Conservation (phyloP, 768 basidiomycete species). For the Macrolepiota dolichaula region DNA sequence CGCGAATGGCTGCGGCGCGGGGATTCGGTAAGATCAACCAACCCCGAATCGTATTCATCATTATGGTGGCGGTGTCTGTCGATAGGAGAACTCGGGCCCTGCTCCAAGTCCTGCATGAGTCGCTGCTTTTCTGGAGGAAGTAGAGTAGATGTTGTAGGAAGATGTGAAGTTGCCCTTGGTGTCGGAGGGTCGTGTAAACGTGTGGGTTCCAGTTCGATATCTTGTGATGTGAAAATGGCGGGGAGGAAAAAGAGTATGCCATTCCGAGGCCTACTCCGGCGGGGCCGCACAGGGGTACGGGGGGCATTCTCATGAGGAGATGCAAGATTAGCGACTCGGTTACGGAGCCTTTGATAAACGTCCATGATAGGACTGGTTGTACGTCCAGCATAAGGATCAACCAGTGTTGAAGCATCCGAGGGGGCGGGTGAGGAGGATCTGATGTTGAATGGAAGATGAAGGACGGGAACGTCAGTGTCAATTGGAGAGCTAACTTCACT, state of each 20-base stretch:
- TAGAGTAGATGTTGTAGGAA: slow-evolving; percentile 1
- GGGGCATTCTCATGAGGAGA: slow-evolving; percentile 35
- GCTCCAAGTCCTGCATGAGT: slow-evolving; percentile 27
- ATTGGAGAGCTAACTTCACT: slow-evolving; percentile 38
- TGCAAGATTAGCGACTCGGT: slow-evolving; percentile 49
- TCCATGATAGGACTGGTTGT: slow-evolving; percentile 48
- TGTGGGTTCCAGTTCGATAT: slow-evolving; percentile 40
- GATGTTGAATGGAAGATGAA: slow-evolving; percentile 63
- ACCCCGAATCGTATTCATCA: background rate
- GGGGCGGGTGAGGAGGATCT: slow-evolving; percentile 54
- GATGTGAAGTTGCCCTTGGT: background rate
- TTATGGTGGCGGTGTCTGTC: background rate
- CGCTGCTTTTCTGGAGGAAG: slow-evolving; percentile 45
- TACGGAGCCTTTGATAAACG: slow-evolving; percentile 53
- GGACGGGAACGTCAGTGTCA: slow-evolving; percentile 50
- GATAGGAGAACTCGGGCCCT: background rate
- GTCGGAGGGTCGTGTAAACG: background rate
- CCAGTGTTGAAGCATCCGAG: slow-evolving; percentile 41
- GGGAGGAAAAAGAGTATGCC: slow-evolving; percentile 81
- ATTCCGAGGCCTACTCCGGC: slow-evolving; percentile 44
- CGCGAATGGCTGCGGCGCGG: slow-evolving; percentile 7
- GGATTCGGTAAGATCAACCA: slow-evolving; percentile 4
- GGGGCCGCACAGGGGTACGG: slow-evolving; percentile 45
- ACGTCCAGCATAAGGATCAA: slow-evolving; percentile 40
- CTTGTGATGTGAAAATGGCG: slow-evolving; percentile 61